Evolutionary conservation across 495 filamentous ascomycete species (phyloP).

Genomic region (Penicillium soppii): DNA sequence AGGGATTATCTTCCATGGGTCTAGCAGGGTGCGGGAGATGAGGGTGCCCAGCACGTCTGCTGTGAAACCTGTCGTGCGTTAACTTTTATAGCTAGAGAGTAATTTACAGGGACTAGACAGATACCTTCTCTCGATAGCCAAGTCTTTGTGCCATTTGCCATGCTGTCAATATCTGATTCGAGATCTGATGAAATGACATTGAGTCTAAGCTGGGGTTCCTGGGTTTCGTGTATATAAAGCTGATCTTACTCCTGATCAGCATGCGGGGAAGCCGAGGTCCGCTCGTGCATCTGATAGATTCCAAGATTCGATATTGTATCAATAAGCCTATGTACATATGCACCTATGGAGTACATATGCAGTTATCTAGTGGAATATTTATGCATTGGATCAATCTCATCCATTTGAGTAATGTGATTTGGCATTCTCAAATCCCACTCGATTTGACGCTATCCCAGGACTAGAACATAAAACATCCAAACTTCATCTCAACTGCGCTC

Average conservation of each 20-base stretch:
- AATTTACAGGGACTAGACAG: too few relatives aligned
- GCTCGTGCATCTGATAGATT: conserved; percentile 8
- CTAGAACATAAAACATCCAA: too few relatives aligned
- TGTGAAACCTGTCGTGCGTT: conserved; percentile 52
- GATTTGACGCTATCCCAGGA: too few relatives aligned
- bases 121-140: conserved; percentile 38
- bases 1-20: conserved; percentile 57
- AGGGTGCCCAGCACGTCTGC: conserved; percentile 55
- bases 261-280: conserved; percentile 32
- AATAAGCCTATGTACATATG: too few relatives aligned
- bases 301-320: background rate
- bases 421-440: too few relatives aligned
- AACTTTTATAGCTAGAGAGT: too few relatives aligned
- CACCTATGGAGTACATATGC: too few relatives aligned
- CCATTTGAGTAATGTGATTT: too few relatives aligned
- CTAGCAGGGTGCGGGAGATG: conserved; percentile 56
- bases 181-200: background rate
- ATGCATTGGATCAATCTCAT: too few relatives aligned
- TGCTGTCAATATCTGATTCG: background rate
- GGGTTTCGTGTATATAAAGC: background rate
- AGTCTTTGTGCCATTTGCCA: conserved; percentile 16
- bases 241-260: conserved; percentile 7
- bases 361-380: too few relatives aligned
- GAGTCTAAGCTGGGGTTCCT: background rate
- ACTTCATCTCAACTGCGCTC: background rate